These are phyloP conservation scores for Perilla frutescens DNA, from an alignment of 257 asterid genomes.

Conservation along the genomic window DNA sequence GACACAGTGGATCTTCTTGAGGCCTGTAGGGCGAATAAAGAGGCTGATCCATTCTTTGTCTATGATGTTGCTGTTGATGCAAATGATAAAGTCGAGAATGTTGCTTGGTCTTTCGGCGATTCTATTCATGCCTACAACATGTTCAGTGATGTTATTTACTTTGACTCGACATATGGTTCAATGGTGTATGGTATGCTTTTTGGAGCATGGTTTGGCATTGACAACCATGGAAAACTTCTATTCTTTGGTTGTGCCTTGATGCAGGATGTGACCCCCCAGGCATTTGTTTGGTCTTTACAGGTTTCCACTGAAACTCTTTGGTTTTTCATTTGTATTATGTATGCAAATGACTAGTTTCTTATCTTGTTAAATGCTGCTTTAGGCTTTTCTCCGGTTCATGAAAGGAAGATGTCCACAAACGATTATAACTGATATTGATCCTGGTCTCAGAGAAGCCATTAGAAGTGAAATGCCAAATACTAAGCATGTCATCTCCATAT, in stretches of 20 bases:
- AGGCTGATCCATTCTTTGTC: constrained; percentile 58
- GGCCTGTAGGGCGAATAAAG: constrained; percentile 60
- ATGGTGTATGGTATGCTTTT: constrained; percentile 53
- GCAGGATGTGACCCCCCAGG: constrained; percentile 59
- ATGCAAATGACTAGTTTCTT: constrained; percentile 29
- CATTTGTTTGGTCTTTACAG: constrained; percentile 71
- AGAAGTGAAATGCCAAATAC: constrained; percentile 71
- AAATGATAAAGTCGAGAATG: constrained; percentile 66
- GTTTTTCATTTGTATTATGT: constrained; percentile 26
- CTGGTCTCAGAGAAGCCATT: constrained; percentile 61
- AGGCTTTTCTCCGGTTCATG: constrained; percentile 70
- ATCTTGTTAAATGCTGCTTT: constrained; percentile 33
- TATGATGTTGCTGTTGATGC: constrained; percentile 60
- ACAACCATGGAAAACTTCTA: constrained; percentile 60
- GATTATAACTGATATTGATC: constrained; percentile 64
- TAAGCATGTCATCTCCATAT: constrained; percentile 59
- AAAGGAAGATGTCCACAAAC: constrained; percentile 68
- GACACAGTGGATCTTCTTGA: constrained; percentile 63
- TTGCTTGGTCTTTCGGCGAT: constrained; percentile 71
- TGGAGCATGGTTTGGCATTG: constrained; percentile 73
- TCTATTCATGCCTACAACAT: constrained; percentile 54
- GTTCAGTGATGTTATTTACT: constrained; percentile 71
- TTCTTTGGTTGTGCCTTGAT: constrained; percentile 67
- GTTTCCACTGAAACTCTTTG: constrained; percentile 33
- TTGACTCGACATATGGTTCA: constrained; percentile 61